Evolutionary conservation across 306 rosid genomes (phyloP).

Genomic region (Pterocarpus macrocarpus): DNA sequence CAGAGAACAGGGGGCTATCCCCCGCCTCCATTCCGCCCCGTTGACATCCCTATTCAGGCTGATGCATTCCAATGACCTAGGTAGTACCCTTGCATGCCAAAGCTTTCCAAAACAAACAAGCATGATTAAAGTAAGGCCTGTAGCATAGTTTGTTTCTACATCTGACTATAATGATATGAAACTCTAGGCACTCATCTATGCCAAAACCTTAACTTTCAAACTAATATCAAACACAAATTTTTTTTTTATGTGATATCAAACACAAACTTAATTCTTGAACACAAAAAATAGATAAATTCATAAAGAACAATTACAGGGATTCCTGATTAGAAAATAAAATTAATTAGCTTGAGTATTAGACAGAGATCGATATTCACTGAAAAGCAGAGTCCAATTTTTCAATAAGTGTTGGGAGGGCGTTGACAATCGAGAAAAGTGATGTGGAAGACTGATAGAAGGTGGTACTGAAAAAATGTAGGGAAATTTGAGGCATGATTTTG

Average conservation of each 20-base stretch:
- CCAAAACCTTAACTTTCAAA: constrained; percentile 12
- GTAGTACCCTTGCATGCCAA: not conserved
- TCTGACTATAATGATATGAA: constrained; percentile 46
- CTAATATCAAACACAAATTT: too few relatives aligned
- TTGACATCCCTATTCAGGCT: too few relatives aligned
- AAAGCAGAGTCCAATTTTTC: not conserved
- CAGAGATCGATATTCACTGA: not conserved
- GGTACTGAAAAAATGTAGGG: not conserved
- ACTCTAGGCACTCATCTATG: constrained; percentile 50
- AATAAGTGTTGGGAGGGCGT: not conserved
- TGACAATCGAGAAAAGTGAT: not conserved
- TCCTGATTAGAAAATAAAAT: not conserved
- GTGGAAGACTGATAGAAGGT: not conserved
- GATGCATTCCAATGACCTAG: too few relatives aligned
- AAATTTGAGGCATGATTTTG: too few relatives aligned
- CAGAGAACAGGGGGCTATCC: too few relatives aligned
- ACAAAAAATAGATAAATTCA: not conserved
- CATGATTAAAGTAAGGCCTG: not conserved
- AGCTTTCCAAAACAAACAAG: not conserved
- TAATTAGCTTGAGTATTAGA: too few relatives aligned
- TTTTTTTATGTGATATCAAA: too few relatives aligned
- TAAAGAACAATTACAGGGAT: not conserved
- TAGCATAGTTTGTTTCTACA: not conserved
- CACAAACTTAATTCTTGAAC: not conserved
- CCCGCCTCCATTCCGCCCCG: too few relatives aligned